Evolutionary conservation across 2,329 filamentous ascomycete genomes (phyloP).

Genomic region (Teratosphaeria nubilosa): DNA sequence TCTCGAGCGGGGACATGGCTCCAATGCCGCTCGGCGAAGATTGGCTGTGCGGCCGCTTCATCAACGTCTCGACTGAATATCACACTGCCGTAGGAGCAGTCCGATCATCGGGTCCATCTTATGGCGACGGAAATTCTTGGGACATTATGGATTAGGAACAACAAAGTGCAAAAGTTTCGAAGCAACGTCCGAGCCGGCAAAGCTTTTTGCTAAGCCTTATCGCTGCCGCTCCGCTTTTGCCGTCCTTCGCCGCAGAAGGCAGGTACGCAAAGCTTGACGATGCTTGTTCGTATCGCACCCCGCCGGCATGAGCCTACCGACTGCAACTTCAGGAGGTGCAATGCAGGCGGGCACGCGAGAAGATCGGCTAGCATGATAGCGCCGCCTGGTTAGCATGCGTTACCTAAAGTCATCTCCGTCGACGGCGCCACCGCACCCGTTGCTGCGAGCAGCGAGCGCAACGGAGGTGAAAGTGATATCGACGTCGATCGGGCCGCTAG

Average conservation of each 20-base stretch:
- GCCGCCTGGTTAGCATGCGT: background rate
- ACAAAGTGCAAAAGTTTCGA: no score
- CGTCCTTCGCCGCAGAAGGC: background rate
- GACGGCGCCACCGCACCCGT: conserved; percentile 20
- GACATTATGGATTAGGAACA: no score
- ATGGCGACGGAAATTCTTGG: no score
- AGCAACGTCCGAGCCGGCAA: background rate
- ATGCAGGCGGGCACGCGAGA: background rate
- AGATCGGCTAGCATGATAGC: background rate
- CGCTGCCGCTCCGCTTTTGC: background rate
- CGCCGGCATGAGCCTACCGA: background rate
- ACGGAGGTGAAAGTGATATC: conserved; percentile 10
- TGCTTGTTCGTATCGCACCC: background rate
- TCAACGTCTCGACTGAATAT: no score
- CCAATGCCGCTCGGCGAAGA: no score
- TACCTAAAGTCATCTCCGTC: conserved; percentile 18
- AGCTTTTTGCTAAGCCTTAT: background rate
- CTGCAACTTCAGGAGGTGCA: background rate
- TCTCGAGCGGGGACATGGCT: no score
- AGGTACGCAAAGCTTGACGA: background rate
- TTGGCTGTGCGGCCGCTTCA: no score
- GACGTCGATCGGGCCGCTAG: conserved; percentile 9
- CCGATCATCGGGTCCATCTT: no score
- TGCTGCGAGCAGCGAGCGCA: conserved; percentile 11
- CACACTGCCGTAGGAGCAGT: no score